Conservation (phyloP, 352 stramenopile species). For the Phytopythium chamaehyphon region DNA sequence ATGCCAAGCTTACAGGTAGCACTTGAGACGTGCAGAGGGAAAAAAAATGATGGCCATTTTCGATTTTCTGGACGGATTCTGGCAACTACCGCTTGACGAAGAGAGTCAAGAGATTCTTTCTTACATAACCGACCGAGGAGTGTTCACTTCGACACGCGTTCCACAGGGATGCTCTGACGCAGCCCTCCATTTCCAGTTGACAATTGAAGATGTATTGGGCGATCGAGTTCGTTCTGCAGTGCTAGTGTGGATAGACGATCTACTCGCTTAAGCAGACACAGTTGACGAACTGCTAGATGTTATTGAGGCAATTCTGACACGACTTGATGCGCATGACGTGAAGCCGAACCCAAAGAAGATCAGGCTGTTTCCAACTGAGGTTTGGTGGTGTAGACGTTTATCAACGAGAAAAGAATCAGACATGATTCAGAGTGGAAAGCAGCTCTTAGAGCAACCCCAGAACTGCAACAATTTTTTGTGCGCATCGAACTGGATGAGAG, state of each 20-base stretch:
- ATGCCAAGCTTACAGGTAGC: conserved; percentile 3
- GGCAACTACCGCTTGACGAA: conserved; percentile 14
- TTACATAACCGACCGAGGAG: conserved; percentile 19
- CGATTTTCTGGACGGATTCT: conserved; percentile 21
- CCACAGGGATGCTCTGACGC: conserved; percentile 7
- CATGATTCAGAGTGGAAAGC: conserved; percentile 10
- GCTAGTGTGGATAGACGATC: conserved; percentile 25
- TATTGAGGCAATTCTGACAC: conserved; percentile 9
- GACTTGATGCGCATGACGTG: conserved; percentile 7
- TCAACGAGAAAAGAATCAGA: conserved; percentile 10
- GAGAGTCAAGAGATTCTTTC: conserved; percentile 10
- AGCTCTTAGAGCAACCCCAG: conserved; percentile 4
- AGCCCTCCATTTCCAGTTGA: conserved; percentile 12
- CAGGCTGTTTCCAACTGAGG: conserved; percentile 9
- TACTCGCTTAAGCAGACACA: conserved; percentile 11
- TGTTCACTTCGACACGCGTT: conserved; percentile 11
- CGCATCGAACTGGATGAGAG: conserved; percentile 14
- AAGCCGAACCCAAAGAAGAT: conserved; percentile 20
- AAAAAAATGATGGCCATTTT: conserved; percentile 8
- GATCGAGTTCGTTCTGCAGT: conserved; percentile 6
- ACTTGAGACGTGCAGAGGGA: conserved; percentile 1
- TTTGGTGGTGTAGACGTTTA: conserved; percentile 15
- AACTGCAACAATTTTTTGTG: conserved; percentile 25
- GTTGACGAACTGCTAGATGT: conserved; percentile 7
- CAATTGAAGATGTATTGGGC: conserved; percentile 5